A percentile compares a stretch with the other conserved stretches of the same genome.
These are phyloP conservation scores for Pseudodiploospora longispora DNA, from an alignment of 2,329 filamentous ascomycete genomes.

Conservation along the genomic window DNA sequence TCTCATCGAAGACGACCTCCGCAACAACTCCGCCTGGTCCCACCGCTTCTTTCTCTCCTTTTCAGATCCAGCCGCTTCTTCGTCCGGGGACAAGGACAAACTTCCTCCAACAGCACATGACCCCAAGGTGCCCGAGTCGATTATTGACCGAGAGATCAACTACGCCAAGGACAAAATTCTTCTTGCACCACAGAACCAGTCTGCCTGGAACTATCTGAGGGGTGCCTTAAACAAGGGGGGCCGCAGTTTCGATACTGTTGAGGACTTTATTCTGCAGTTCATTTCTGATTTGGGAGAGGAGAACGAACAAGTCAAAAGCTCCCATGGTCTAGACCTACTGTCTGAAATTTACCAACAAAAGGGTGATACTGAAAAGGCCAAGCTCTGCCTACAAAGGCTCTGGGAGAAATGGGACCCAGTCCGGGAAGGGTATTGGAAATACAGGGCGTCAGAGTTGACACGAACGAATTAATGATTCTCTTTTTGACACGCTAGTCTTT, in stretches of 20 bases:
- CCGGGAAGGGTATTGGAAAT: conserved; percentile 87
- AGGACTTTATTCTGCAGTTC: conserved; percentile 44
- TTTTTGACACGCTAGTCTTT: too few species aligned
- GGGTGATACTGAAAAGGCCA: conserved; percentile 54
- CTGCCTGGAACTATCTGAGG: conserved; percentile 84
- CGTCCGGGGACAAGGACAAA: conserved; percentile 23
- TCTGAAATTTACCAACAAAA: conserved; percentile 58
- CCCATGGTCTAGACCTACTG: conserved; percentile 62
- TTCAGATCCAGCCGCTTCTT: conserved; percentile 46
- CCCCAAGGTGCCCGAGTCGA: conserved; percentile 47
- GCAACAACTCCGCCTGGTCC: conserved; percentile 97
- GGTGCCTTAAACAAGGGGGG: conserved; percentile 65
- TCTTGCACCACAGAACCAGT: conserved; percentile 86
- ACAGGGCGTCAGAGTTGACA: conserved; percentile 22
- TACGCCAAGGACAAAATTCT: conserved; percentile 67
- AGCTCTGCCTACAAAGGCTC: conserved; percentile 62
- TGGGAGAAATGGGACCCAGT: conserved; percentile 86
- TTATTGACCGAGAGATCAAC: conserved; percentile 66
- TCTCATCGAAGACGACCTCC: conserved; percentile 70
- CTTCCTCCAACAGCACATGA: conserved; percentile 43
- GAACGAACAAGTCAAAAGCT: conserved; percentile 48
- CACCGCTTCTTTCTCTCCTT: conserved; percentile 95
- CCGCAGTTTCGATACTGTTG: conserved; percentile 35
- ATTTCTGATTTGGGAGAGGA: conserved; percentile 39
- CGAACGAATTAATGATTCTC: too few species aligned